These are phyloP conservation scores for Euphorbia tirucalli DNA, from an alignment of 345 rosid species.

Conservation along the genomic window DNA sequence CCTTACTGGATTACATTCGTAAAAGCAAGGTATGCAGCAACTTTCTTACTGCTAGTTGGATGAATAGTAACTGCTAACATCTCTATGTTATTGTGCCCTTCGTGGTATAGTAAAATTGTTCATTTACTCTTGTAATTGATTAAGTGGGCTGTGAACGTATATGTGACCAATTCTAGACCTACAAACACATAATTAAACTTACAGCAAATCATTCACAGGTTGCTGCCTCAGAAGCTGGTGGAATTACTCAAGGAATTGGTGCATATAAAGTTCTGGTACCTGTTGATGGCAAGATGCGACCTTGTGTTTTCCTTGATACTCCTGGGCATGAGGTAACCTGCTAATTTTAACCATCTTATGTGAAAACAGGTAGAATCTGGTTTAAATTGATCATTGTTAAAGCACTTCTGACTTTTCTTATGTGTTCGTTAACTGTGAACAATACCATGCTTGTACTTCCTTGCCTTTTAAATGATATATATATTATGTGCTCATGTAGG, in stretches of 20 bases:
- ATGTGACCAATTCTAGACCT: constrained; percentile 12
- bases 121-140: neutral
- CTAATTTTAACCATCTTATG: constrained; percentile 5
- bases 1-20: constrained; percentile 87
- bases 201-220: constrained; percentile 54
- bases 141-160: constrained; percentile 10
- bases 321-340: constrained; percentile 94
- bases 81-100: neutral
- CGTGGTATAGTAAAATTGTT: neutral
- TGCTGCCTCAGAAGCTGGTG: constrained; percentile 96
- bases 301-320: constrained; percentile 96
- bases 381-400: constrained; percentile 7
- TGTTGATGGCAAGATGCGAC: constrained; percentile 70
- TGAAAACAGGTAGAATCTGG: constrained; percentile 14
- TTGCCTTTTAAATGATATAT: constrained; percentile 30
- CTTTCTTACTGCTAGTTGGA: constrained; percentile 17
- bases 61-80: neutral
- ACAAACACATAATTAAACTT: constrained; percentile 19
- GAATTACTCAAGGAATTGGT: constrained; percentile 98
- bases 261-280: constrained; percentile 83
- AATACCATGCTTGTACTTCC: constrained; percentile 9
- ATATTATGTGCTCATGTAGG: constrained; percentile 51
- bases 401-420: constrained; percentile 1
- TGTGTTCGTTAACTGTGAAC: constrained; percentile 14
- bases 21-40: constrained; percentile 75